Percentiles rank a stretch among this genome's conserved stretches.
Evolutionary conservation across 2,329 filamentous ascomycete species (phyloP).

Genomic region (Alternaria alternata): DNA sequence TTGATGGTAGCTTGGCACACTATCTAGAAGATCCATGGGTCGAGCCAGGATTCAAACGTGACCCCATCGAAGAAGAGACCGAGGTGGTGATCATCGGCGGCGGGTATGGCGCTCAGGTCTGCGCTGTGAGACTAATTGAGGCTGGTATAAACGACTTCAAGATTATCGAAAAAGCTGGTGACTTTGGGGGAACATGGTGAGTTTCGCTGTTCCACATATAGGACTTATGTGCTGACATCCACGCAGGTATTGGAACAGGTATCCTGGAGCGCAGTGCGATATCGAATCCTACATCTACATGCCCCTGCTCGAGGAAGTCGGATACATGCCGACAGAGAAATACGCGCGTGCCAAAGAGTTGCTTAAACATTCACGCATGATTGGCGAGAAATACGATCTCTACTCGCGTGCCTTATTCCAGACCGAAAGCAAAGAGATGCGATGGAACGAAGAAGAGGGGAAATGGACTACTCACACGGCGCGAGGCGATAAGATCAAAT

Average conservation of each 20-base stretch:
- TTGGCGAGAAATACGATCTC: conserved; percentile 57
- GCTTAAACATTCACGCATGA: conserved; percentile 55
- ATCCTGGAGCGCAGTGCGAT: conserved; percentile 33
- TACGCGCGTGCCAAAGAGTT: conserved; percentile 59
- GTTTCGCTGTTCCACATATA: neutral
- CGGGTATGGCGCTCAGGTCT: conserved; percentile 56
- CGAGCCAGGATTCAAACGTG: conserved; percentile 32
- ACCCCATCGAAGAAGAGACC: conserved; percentile 38
- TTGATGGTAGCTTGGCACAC: conserved; percentile 36
- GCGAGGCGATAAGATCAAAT: conserved; percentile 39
- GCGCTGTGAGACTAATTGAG: conserved; percentile 49
- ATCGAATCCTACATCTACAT: conserved; percentile 44
- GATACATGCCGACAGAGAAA: conserved; percentile 63
- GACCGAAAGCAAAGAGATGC: conserved; percentile 52
- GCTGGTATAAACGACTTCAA: conserved; percentile 45
- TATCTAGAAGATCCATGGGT: conserved; percentile 43
- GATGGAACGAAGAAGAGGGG: conserved; percentile 58
- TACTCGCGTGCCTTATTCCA: conserved; percentile 54
- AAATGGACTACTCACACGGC: conserved; percentile 37
- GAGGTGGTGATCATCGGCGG: conserved; percentile 53
- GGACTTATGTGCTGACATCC: conserved; percentile 10
- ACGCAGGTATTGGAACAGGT: conserved; percentile 55
- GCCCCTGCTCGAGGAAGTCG: conserved; percentile 32
- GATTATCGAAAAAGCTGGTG: conserved; percentile 55
- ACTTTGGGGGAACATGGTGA: conserved; percentile 58